Base-by-base conservation (phyloP, 257 asterid species). In the Petrea volubilis region DNA sequence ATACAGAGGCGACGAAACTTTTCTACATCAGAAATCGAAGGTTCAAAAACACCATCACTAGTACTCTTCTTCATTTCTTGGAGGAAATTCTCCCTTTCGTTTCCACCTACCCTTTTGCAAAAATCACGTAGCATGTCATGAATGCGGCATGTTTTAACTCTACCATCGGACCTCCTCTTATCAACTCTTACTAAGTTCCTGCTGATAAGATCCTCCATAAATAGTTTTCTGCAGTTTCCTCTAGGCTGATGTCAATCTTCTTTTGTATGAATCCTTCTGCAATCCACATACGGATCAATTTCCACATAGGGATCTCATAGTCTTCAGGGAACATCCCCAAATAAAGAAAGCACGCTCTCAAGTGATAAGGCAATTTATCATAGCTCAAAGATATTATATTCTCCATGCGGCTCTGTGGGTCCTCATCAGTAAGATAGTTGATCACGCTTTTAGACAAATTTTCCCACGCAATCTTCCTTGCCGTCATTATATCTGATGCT, bases 81-180 rank as follows among this genome's bases (percentile, higher is more conserved):
- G 2, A 80, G 72, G 56, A 84, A 75, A 60, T 71, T 50, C 56
- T 78, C 82, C 55, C 52, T 53, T 14, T 65, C 70, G 1, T 13
- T 53, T 14, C 70, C 76, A 4, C 74, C 85, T 59, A 71, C 74
- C 6, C 14, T 56, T 55, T 55, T 71, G 60, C 83, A 74, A 23
- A 75, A 72, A 25, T 83, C 82, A 49, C 79, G 78, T 6, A 82
- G 56, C 74, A 77, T 74, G 66, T 71, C 83, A 49, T 82, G 87
- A 17, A 79, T 72, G 6, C 79, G 74, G 44, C 74, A 73, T 6
- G 77, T 76, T 67, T 82, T 79, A 14, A 70, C 77, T 61, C 27
- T 70, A 43, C 84, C 80, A 5, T 60, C 71, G 1, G 77, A 14
- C 34, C 64, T 75, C 21, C 20, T 59, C 29, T 75, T 60, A 20